phyloP scores from a whole-genome alignment of 306 rosid genomes.

The Begonia fuchsioides region DNA sequence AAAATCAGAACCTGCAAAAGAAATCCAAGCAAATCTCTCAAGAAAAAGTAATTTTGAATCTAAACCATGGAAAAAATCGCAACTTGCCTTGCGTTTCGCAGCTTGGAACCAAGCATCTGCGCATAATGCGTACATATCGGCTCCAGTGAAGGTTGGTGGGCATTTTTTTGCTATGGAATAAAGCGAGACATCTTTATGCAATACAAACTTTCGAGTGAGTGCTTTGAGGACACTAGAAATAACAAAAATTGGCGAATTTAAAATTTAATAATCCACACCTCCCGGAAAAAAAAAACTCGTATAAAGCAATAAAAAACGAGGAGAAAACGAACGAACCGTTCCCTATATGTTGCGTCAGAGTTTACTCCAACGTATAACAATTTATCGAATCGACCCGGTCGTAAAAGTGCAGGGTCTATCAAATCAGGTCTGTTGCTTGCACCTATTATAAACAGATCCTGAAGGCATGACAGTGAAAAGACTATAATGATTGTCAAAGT shows the following conservation, averaged over 20 bases:
- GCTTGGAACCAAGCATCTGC: conserved; percentile 97
- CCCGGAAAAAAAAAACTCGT: background rate
- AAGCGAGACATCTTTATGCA: conserved; percentile 62
- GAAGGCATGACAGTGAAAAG: conserved; percentile 10
- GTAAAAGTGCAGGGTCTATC: conserved; percentile 89
- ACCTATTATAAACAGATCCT: conserved; percentile 91
- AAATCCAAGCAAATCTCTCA: background rate
- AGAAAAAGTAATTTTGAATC: background rate
- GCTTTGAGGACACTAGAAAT: conserved; percentile 71
- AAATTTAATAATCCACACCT: too few relatives aligned
- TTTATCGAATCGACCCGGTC: conserved; percentile 94
- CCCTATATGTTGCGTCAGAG: conserved; percentile 79
- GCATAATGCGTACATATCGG: conserved; percentile 95
- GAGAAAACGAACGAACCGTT: conserved; percentile 38
- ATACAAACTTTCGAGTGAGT: conserved; percentile 71
- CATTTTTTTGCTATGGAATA: conserved; percentile 67
- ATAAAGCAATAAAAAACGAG: background rate
- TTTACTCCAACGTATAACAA: conserved; percentile 80
- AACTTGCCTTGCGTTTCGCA: conserved; percentile 70
- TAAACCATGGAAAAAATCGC: conserved; percentile 4
- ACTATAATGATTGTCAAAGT: background rate
- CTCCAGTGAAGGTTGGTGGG: conserved; percentile 86
- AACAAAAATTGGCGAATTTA: background rate
- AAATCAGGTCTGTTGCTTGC: conserved; percentile 98
- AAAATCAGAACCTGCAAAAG: conserved; percentile 35